Percentiles rank a stretch among this genome's conserved stretches.
Conservation (phyloP, 1,284 basidiomycete species). For the Ustilago esculenta region DNA sequence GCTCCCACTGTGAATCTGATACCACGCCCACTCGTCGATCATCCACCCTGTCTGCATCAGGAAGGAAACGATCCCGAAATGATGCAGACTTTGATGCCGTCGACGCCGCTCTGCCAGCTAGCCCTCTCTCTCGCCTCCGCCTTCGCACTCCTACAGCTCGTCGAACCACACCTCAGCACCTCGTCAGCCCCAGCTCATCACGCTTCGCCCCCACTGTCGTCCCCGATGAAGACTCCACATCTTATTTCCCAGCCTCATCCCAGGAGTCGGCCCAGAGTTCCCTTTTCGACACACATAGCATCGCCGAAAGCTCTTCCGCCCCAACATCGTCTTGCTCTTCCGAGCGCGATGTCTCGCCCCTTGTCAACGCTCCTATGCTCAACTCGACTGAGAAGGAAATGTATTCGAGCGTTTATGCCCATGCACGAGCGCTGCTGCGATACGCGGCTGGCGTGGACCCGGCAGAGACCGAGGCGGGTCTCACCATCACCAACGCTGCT, state of each 20-base stretch:
- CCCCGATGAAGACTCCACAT: slow-evolving; percentile 35
- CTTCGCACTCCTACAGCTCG: slow-evolving; percentile 18
- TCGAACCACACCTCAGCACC: slow-evolving; percentile 1
- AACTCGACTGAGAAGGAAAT: slow-evolving; percentile 14
- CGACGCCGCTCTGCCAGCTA: slow-evolving; percentile 15
- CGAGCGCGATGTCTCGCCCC: slow-evolving; percentile 32
- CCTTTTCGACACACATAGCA: slow-evolving; percentile 43
- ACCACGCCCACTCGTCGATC: slow-evolving; percentile 24
- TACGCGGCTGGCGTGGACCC: slow-evolving; percentile 49
- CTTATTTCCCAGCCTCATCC: slow-evolving; percentile 47
- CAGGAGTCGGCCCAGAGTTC: slow-evolving; percentile 48
- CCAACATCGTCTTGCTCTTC: slow-evolving; percentile 33
- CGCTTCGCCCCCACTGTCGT: slow-evolving; percentile 15
- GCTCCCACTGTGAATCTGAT: slow-evolving; percentile 2
- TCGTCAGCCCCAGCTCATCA: slow-evolving; percentile 33
- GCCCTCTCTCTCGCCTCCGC: slow-evolving; percentile 28
- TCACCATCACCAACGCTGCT: slow-evolving; percentile 33
- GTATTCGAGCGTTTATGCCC: slow-evolving; percentile 65
- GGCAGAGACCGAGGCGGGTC: slow-evolving; percentile 42
- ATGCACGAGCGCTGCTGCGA: slow-evolving; percentile 66
- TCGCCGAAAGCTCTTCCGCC: slow-evolving; percentile 31
- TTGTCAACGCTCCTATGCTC: slow-evolving; percentile 14
- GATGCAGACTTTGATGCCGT: slow-evolving; percentile 23
- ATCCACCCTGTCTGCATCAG: slow-evolving; percentile 17
- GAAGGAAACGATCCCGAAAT: slow-evolving; percentile 34